Conservation (phyloP, 1,284 basidiomycete genomes). For the Tilletia walkeri region DNA sequence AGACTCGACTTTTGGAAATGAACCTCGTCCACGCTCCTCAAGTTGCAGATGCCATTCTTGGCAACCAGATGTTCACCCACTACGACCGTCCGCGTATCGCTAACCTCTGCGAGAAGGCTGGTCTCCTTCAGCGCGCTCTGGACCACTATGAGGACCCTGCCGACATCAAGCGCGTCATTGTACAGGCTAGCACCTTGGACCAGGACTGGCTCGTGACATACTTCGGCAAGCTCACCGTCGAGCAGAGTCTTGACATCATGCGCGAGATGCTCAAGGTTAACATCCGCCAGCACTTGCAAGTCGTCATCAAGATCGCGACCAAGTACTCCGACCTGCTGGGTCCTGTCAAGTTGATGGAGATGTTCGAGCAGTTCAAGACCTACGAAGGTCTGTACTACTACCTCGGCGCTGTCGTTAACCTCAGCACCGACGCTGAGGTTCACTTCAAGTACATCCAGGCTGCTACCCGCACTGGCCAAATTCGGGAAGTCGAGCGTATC, state of each 20-base stretch:
- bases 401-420: constrained; percentile 93
- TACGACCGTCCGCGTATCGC: constrained; percentile 96
- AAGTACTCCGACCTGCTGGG: constrained; percentile 99
- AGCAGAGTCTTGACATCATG: constrained; percentile 93
- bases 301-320: constrained; percentile 96
- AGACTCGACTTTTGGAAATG: constrained; percentile 96
- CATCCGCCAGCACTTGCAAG: constrained; percentile 94
- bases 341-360: constrained; percentile 93
- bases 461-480: constrained; percentile 94
- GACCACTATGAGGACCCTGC: constrained; percentile 94
- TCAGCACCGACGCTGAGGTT: constrained; percentile 92
- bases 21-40: constrained; percentile 97
- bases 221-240: constrained; percentile 96
- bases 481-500: constrained; percentile 97
- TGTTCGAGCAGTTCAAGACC: constrained; percentile 98
- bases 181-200: constrained; percentile 84
- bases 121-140: constrained; percentile 87
- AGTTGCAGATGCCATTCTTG: constrained; percentile 97
- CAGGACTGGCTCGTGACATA: constrained; percentile 96
- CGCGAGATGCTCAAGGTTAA: constrained; percentile 97
- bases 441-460: constrained; percentile 99
- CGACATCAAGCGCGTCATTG: constrained; percentile 98
- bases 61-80: constrained; percentile 97
- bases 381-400: constrained; percentile 99
- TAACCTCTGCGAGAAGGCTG: constrained; percentile 97